Base-by-base conservation (phyloP, 1,284 basidiomycete species). In the Moesziomyces sp. region DNA sequence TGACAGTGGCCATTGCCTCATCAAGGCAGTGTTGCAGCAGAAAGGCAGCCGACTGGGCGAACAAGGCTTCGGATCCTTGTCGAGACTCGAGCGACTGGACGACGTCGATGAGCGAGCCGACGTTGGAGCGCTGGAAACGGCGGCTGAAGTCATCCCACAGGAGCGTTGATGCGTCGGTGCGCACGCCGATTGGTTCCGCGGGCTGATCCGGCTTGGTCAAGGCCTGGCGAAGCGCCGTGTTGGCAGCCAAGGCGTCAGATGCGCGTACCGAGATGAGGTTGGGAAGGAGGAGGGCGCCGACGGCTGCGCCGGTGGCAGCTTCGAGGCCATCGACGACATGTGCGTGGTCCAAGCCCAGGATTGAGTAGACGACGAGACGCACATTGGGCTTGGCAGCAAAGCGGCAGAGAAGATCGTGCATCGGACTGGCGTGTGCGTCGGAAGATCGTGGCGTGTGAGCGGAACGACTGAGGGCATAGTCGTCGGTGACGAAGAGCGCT, bases 361-460 rank as follows among this genome's bases (percentile, higher is more conserved):
- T 65, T 16, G 54, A 44, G 28, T 79, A 74, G 56, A 79, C 70
- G 0, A 75, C 46, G n/a, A 79, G 40, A 13, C 62, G 51, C 4
- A 62, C 52, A 28, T 66, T 55, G 11, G 77, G 77, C 60, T 79
- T 79, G 28, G 44, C 58, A 13, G 70, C 66, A 35, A 79, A 73
- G n/a, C 54, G 58, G 13, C 59, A 52, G 6, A 66, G 52, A 7
- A 77, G 70, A 26, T 61, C 58, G 28, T 72, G 60, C 14, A 59
- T 52, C 3, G 47, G 40, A 23, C 50, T 46, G 23, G 55, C 48
- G 5, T 56, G 49, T 24, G 50, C 48, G 30, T 45, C 52, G 10
- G 57, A 16, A 23, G 33, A 48, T 46, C 49, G 59, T 18, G 55
- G 49, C 44, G 60, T 21, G 33, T 63, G 52, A 19, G 60, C 66